Base-by-base conservation (phyloP, 2,329 filamentous ascomycete species). In the Magnaporthiopsis poae region DNA sequence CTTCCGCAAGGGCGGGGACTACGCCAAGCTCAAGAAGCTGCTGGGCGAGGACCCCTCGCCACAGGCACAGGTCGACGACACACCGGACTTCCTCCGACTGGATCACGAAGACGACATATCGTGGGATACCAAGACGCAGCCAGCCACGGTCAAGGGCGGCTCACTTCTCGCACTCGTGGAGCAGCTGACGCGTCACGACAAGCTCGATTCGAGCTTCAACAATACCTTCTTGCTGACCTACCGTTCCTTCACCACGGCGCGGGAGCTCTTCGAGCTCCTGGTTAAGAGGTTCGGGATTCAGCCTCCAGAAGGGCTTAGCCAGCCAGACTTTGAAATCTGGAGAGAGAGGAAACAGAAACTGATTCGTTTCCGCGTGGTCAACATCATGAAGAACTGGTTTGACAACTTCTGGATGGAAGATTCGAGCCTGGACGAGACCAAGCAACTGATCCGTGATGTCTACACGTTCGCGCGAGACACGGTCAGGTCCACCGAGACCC, bases 321-420 rank as follows among this genome's bases (percentile, higher is more conserved):
- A 86, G 66, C 79, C 84, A 59, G 92, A 98, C 70, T 92, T 90
- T 72, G 91, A 96, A 66, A 82, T 86, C 36, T 99, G 95, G 95
- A 87, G 90, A 52, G 92, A 96, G 75, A 88, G 89, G 74, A 99
- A 99, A 79, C 95, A 98, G 76, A 97, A 96, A 74, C 90, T 92
- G 5, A 97, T 98, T 68, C 87, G 95, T 52, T 96, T 99, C 80
- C 88, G 95, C 60, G 93, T 99, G 2, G 92, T 99, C 70, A 99
- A 98, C 74, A 98, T 97, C 70, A 80, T 99, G 63, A 98, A 98
- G 83, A 96, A 88, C 77, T 99, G 95, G 95, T 95, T 99, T 71
- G 95, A 98, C 75, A 93, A 90, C 72, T 98, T 95, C 77, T 99
- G 95, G 95, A 97, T 98, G 92, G 95, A 99, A 75, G 90, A 92